Evolutionary conservation across 495 filamentous ascomycete species (phyloP).

Genomic region (Geoglossum glabrum): DNA sequence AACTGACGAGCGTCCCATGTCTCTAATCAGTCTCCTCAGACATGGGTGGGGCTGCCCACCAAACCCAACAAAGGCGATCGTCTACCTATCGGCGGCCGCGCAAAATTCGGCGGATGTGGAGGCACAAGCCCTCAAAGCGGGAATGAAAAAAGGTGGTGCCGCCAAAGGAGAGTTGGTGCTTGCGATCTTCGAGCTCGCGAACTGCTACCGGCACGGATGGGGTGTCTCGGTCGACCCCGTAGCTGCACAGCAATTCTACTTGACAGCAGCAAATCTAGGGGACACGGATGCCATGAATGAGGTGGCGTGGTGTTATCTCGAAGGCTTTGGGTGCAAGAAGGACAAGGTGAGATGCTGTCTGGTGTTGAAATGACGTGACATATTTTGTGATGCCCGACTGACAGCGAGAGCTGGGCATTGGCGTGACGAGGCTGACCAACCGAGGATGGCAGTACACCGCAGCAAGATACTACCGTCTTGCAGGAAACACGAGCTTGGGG

Average conservation of each 20-base stretch:
- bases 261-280: slow-evolving; percentile 87
- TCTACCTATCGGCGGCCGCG: slow-evolving; percentile 74
- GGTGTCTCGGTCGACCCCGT: slow-evolving; percentile 60
- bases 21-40: slow-evolving; percentile 20
- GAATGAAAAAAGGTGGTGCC: slow-evolving; percentile 78
- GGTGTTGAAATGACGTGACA: neutral
- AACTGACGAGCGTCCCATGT: neutral
- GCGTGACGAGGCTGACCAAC: slow-evolving; percentile 5
- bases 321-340: slow-evolving; percentile 88
- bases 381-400: neutral
- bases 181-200: slow-evolving; percentile 86
- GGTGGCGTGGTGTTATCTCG: slow-evolving; percentile 84
- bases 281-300: slow-evolving; percentile 98
- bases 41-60: slow-evolving; percentile 84
- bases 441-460: slow-evolving; percentile 41
- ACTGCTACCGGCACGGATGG: slow-evolving; percentile 94
- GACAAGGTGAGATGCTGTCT: slow-evolving; percentile 55
- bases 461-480: slow-evolving; percentile 83
- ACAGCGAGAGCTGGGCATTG: neutral
- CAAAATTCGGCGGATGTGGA: slow-evolving; percentile 78
- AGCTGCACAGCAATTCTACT: slow-evolving; percentile 86
- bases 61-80: slow-evolving; percentile 51
- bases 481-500: slow-evolving; percentile 75
- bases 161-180: slow-evolving; percentile 97
- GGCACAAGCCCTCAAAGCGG: slow-evolving; percentile 58